Evolutionary conservation across 768 basidiomycete species (phyloP).

Genomic region (Leccinum rimulosum): DNA sequence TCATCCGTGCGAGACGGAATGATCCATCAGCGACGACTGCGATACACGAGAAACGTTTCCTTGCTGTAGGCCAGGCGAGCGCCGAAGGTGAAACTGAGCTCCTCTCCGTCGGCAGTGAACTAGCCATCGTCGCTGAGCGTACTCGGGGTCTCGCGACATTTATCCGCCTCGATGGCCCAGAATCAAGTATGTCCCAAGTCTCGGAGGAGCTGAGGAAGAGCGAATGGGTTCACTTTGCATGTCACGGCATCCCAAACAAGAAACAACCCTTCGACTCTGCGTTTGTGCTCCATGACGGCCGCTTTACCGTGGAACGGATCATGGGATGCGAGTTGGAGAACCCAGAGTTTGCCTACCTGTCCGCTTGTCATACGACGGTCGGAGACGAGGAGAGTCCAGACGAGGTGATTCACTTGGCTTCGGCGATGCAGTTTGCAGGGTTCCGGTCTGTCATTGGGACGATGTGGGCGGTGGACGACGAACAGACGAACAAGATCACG

Average conservation of each 20-base stretch:
- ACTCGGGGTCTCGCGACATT: neutral
- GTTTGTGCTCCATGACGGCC: neutral
- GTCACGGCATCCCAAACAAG: neutral
- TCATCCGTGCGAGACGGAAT: neutral
- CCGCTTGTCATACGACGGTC: neutral
- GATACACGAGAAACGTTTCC: neutral
- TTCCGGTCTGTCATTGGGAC: neutral
- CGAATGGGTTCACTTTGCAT: neutral
- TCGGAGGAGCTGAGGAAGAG: neutral
- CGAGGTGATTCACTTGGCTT: neutral
- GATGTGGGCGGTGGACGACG: neutral
- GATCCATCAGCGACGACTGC: neutral
- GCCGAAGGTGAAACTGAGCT: neutral
- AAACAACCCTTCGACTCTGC: neutral
- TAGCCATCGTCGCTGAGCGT: neutral
- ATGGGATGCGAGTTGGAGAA: neutral
- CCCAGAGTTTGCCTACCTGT: neutral
- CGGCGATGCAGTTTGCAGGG: neutral
- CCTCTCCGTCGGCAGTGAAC: neutral
- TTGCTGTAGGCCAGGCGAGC: neutral
- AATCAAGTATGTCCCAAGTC: neutral
- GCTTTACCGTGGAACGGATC: neutral
- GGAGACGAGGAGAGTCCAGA: neutral
- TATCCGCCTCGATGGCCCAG: neutral
- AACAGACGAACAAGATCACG: neutral